Evolutionary conservation across 176 grass and related monocot species (phyloP), one percentile per base, ranked within the genome.

Genomic region (Aegilops umbellulata): DNA sequence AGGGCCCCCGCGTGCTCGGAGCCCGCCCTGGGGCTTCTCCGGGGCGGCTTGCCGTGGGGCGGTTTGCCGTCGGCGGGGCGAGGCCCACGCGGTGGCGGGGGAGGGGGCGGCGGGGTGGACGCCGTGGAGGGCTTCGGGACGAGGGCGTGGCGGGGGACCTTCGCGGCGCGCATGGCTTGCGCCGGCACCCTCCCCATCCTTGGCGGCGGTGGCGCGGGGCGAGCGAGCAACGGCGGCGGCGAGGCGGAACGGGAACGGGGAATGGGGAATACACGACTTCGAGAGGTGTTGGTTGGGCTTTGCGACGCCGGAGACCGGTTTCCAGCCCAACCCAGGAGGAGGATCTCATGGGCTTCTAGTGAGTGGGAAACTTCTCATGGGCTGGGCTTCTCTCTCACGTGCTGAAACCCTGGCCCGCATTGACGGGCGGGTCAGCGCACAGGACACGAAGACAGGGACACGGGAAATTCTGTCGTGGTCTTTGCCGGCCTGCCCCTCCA

Each of bases 131-230:
- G 24, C 0, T 86, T 67, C 38, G 86, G 82, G 39, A 86, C 47
- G 76, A 90, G 20, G 32, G 86, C 47, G 46, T 90, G 32, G 25
- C 24, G 72, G 30, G 91, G 68, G 16, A 84, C 14, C 83, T 91
- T 98, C 17, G 91, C 67, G 25, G 91, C 86, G 76, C 95, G 92
- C 84, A 92, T 81, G 81, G 90, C 83, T 15, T 86, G 91, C 87
- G 36, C 36, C 36, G 75, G 77, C 55, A 66, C 9, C 87, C 87
- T 95, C 38, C 91, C 95, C 89, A 94, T 98, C 75, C 32, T 70
- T 32, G 14, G 23, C 81, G 72, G 51, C 51, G 71, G 76, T 11
- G 79, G 22, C 3, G 8, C 47, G 47, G 47, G 10, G n/a, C n/a
- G n/a, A n/a, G n/a, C n/a, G n/a, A n/a, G n/a, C n/a, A n/a, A n/a